phyloP scores from a whole-genome alignment of 2,329 filamentous ascomycete genomes.

The Aspergillus thermomutatus region DNA sequence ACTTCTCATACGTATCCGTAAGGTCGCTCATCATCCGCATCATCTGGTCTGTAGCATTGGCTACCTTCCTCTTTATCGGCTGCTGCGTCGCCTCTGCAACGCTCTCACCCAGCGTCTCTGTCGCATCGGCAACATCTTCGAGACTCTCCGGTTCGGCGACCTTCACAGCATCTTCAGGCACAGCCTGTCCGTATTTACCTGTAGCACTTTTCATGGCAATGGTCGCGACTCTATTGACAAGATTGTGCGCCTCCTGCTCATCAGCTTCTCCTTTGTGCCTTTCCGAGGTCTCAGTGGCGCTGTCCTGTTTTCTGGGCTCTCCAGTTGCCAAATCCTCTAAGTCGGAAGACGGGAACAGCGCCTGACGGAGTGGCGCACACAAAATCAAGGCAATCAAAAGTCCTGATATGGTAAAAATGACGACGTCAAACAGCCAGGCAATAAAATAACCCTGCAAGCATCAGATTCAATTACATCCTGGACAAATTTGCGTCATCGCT shows the following conservation, averaged over 20 bases:
- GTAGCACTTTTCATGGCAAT: conserved; percentile 72
- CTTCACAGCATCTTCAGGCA: conserved; percentile 48
- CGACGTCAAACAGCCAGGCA: conserved; percentile 71
- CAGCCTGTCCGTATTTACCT: conserved; percentile 69
- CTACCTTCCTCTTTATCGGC: conserved; percentile 73
- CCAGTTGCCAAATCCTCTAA: conserved; percentile 56
- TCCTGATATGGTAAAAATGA: conserved; percentile 58
- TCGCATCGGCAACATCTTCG: conserved; percentile 55
- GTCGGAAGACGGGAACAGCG: conserved; percentile 71
- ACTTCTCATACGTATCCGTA: conserved; percentile 61
- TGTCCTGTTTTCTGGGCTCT: conserved; percentile 61
- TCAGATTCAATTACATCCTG: background rate
- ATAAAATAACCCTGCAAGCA: conserved; percentile 48
- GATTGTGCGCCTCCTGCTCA: conserved; percentile 76
- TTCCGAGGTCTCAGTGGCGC: conserved; percentile 74
- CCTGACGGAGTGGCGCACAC: conserved; percentile 58
- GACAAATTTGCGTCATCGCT: background rate
- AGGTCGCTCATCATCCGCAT: conserved; percentile 66
- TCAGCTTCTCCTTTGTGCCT: conserved; percentile 79
- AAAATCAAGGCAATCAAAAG: conserved; percentile 65
- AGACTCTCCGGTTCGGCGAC: conserved; percentile 47
- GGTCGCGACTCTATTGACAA: conserved; percentile 70
- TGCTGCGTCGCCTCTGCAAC: conserved; percentile 69
- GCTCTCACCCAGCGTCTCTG: conserved; percentile 50
- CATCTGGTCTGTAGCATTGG: conserved; percentile 69